These are phyloP conservation scores for Xerocomellus intermedius DNA, from an alignment of 768 basidiomycete species.

Conservation along the genomic window DNA sequence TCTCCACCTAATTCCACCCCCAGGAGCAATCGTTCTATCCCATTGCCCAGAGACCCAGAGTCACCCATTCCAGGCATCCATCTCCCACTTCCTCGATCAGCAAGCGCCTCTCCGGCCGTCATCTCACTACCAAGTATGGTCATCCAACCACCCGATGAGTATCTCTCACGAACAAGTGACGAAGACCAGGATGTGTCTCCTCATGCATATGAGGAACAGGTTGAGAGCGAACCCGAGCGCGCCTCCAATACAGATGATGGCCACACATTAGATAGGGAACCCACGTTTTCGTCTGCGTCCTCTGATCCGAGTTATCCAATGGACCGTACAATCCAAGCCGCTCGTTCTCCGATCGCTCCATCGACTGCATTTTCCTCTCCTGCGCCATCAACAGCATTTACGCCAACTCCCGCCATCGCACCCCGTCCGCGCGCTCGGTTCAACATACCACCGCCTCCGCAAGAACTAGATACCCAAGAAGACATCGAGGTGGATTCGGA, in stretches of 20 bases:
- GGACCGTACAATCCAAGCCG: constrained; percentile 26
- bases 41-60: constrained; percentile 37
- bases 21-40: constrained; percentile 49
- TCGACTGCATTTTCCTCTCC: constrained; percentile 55
- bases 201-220: constrained; percentile 1
- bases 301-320: constrained; percentile 35
- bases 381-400: constrained; percentile 53
- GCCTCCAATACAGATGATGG: constrained; percentile 23
- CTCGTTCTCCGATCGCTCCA: constrained; percentile 36
- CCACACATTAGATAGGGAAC: constrained; percentile 41
- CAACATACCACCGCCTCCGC: constrained; percentile 44
- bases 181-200: constrained; percentile 12
- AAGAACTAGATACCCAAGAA: constrained; percentile 37
- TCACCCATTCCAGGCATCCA: constrained; percentile 48
- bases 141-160: constrained; percentile 23
- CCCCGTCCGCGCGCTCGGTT: constrained; percentile 64
- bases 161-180: constrained; percentile 11
- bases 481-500: constrained; percentile 39
- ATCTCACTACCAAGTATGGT: constrained; percentile 24
- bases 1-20: constrained; percentile 67
- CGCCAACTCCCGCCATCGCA: constrained; percentile 68
- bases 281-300: constrained; percentile 74
- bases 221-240: constrained; percentile 24
- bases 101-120: constrained; percentile 48
- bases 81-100: constrained; percentile 53